phyloP scores from a whole-genome alignment of 768 basidiomycete genomes.

The Tricholoma matsutake region DNA sequence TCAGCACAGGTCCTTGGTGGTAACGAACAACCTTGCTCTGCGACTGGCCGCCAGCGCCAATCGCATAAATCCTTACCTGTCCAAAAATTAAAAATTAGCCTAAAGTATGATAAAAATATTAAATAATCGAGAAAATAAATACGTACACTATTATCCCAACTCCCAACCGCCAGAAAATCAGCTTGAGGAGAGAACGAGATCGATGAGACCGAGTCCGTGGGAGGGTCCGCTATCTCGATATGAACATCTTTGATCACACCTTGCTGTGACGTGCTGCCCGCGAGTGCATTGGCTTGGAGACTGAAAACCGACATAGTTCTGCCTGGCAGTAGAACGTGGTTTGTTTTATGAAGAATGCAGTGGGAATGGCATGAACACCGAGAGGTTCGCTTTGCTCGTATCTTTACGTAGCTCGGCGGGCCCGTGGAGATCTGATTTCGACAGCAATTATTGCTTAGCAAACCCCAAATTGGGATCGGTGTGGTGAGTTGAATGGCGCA shows the following conservation, averaged over 20 bases:
- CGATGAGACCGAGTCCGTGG: slow-evolving; percentile 81
- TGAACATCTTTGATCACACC: slow-evolving; percentile 22
- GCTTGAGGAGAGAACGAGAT: slow-evolving; percentile 78
- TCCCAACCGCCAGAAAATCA: slow-evolving; percentile 86
- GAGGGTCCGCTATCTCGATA: slow-evolving; percentile 74
- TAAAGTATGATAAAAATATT: slow-evolving; percentile 7
- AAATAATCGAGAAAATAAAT: neutral
- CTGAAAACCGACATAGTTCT: neutral
- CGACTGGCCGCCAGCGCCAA: slow-evolving; percentile 72
- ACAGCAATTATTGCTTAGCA: neutral
- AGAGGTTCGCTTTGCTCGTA: neutral
- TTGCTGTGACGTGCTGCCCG: neutral
- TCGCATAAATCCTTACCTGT: slow-evolving; percentile 91
- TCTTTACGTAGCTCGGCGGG: neutral
- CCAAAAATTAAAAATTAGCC: slow-evolving; percentile 7
- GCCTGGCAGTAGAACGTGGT: neutral
- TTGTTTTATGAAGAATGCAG: neutral
- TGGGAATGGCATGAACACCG: neutral
- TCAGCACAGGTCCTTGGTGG: slow-evolving; percentile 88
- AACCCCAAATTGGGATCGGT: neutral
- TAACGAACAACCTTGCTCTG: slow-evolving; percentile 87
- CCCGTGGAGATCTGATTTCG: neutral
- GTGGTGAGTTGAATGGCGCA: neutral
- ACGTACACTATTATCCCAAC: slow-evolving; percentile 89
- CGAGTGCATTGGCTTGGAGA: neutral